Evolutionary conservation across 306 rosid genomes (phyloP).

Genomic region (Parietaria judaica): DNA sequence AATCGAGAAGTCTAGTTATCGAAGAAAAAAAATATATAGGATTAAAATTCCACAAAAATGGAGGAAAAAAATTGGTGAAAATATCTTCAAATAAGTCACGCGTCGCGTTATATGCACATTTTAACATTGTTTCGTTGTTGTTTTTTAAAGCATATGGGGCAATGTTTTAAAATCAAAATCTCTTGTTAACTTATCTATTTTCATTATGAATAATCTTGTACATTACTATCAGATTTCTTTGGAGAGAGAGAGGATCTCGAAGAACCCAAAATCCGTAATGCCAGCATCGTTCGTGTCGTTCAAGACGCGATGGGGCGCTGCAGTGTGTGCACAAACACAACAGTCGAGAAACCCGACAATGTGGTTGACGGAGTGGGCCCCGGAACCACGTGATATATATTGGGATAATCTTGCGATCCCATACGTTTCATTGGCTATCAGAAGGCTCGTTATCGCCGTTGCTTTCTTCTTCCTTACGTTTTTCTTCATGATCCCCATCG

Average conservation of each 20-base stretch:
- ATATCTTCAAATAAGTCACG: too few species aligned
- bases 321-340: slow-evolving; percentile 96
- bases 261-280: slow-evolving; percentile 51
- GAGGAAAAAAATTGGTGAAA: too few species aligned
- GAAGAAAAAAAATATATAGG: too few species aligned
- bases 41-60: too few species aligned
- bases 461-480: slow-evolving; percentile 97
- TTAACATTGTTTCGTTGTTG: too few species aligned
- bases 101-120: too few species aligned
- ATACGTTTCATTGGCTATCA: slow-evolving; percentile 74
- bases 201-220: slow-evolving; percentile 5
- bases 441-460: slow-evolving; percentile 74
- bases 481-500: slow-evolving; percentile 97
- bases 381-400: slow-evolving; percentile 85
- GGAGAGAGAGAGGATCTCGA: slow-evolving; percentile 51
- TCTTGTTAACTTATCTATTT: not conserved
- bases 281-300: slow-evolving; percentile 96
- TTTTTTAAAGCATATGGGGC: too few species aligned
- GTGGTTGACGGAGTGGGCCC: slow-evolving; percentile 99
- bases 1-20: too few species aligned
- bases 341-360: slow-evolving; percentile 78
- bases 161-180: too few species aligned
- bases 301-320: slow-evolving; percentile 86
- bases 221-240: slow-evolving; percentile 46
- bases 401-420: slow-evolving; percentile 98